Evolutionary conservation across 2,329 filamentous ascomycete genomes (phyloP).

Genomic region (Fusarium nelsonii): DNA sequence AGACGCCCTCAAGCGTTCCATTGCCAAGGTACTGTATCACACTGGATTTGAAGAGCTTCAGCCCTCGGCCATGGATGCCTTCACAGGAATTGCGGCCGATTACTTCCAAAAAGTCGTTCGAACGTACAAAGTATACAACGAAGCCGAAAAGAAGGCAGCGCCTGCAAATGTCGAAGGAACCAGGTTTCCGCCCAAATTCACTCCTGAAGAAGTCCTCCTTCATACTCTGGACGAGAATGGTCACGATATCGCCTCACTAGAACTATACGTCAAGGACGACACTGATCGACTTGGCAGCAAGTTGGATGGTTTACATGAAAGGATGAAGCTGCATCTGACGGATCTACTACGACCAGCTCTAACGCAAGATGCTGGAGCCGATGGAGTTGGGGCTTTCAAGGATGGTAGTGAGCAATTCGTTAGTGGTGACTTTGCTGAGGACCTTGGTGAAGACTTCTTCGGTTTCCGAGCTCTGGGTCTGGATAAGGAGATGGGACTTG

Average conservation of each 20-base stretch:
- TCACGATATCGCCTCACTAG: slow-evolving; percentile 82
- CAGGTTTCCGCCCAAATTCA: slow-evolving; percentile 74
- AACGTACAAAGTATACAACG: slow-evolving; percentile 84
- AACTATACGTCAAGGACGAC: slow-evolving; percentile 91
- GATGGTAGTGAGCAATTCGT: slow-evolving; percentile 98
- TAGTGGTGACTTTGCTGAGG: slow-evolving; percentile 95
- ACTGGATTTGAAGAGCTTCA: slow-evolving; percentile 98
- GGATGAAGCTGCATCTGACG: slow-evolving; percentile 93
- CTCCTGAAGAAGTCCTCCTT: slow-evolving; percentile 85
- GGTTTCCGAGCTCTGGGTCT: slow-evolving; percentile 96
- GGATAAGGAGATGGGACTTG: slow-evolving; percentile 88
- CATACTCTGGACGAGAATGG: slow-evolving; percentile 90
- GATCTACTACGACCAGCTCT: slow-evolving; percentile 93
- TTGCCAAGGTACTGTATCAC: slow-evolving; percentile 95
- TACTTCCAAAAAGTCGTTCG: slow-evolving; percentile 88
- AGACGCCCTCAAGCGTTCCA: slow-evolving; percentile 86
- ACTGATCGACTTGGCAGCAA: slow-evolving; percentile 87
- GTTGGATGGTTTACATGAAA: slow-evolving; percentile 87
- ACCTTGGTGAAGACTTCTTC: slow-evolving; percentile 98
- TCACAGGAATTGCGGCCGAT: slow-evolving; percentile 89
- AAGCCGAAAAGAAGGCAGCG: slow-evolving; percentile 80
- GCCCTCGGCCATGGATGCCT: slow-evolving; percentile 89
- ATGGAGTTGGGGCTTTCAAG: slow-evolving; percentile 92
- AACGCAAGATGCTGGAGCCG: slow-evolving; percentile 76
- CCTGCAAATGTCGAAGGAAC: slow-evolving; percentile 56